These are phyloP conservation scores for Urochloa ruziziensis DNA, from an alignment of 176 grass and related monocot species.

Conservation along the genomic window DNA sequence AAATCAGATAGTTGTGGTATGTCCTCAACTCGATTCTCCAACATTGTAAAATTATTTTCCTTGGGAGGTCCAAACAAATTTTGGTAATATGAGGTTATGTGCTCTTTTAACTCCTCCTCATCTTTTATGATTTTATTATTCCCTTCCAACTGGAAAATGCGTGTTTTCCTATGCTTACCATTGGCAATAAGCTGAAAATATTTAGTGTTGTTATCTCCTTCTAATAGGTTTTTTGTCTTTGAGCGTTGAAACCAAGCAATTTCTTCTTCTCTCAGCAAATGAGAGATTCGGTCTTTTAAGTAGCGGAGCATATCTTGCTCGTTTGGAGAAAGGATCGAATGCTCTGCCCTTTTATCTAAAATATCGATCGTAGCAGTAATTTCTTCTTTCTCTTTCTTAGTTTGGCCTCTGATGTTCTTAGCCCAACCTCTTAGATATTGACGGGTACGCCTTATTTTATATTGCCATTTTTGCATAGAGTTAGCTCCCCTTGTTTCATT, in stretches of 20 bases:
- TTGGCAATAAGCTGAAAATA: not conserved
- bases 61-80: not conserved
- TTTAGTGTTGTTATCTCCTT: not conserved
- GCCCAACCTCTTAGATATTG: not conserved
- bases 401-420: not conserved
- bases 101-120: not conserved
- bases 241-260: not conserved
- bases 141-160: not conserved
- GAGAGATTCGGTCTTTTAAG: not conserved
- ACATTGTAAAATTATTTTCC: not conserved
- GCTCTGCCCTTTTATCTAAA: too few relatives aligned
- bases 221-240: not conserved
- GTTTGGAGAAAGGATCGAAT: not conserved
- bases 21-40: not conserved
- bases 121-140: not conserved
- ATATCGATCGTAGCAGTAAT: too few relatives aligned
- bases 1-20: not conserved
- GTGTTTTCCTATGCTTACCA: not conserved
- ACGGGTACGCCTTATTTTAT: not conserved
- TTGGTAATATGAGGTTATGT: not conserved
- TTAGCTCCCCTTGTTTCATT: not conserved
- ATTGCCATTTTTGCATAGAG: not conserved
- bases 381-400: not conserved
- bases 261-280: not conserved
- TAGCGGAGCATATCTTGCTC: not conserved